A percentile compares a stretch with the other conserved stretches of the same genome.
These are phyloP conservation scores for Cladosporium sp. DNA, from an alignment of 2,329 filamentous ascomycete genomes.

Conservation along the genomic window DNA sequence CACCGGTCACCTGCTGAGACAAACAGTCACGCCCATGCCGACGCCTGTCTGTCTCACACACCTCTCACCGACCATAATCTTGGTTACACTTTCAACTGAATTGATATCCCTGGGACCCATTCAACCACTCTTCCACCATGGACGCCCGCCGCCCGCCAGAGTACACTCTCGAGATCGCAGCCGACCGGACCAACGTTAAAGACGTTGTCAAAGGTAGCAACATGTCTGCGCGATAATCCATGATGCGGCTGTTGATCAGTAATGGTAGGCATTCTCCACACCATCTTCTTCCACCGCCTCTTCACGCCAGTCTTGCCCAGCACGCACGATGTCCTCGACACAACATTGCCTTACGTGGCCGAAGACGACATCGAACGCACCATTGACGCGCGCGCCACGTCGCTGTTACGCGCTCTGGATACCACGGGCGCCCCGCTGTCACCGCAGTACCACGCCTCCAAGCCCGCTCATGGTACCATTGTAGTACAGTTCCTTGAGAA, in stretches of 20 bases:
- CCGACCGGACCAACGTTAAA: conserved; percentile 83
- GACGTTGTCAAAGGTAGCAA: conserved; percentile 88
- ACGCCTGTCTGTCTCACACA: not conserved
- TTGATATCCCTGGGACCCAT: not conserved
- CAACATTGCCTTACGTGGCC: conserved; percentile 51
- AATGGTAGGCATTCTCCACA: conserved; percentile 41
- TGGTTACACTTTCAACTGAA: not conserved
- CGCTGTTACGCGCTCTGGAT: conserved; percentile 45
- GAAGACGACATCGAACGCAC: conserved; percentile 16
- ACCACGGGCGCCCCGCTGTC: conserved; percentile 88
- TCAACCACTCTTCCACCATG: conserved; percentile 44
- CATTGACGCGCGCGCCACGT: conserved; percentile 16
- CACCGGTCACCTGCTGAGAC: not conserved
- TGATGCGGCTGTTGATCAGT: conserved; percentile 6
- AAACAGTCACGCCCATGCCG: conserved; percentile 1
- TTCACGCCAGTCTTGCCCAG: conserved; percentile 33
- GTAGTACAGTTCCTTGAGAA: conserved; percentile 17
- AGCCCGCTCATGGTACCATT: conserved; percentile 41
- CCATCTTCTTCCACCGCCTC: conserved; percentile 41
- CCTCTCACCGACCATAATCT: conserved; percentile 3
- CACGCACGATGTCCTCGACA: conserved; percentile 20
- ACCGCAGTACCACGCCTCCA: conserved; percentile 33
- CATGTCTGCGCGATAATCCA: conserved; percentile 82
- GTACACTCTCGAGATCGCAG: conserved; percentile 91
- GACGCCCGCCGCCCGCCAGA: conserved; percentile 72